Evolutionary conservation across 352 stramenopile species (phyloP), one percentile per base, ranked within the genome.

Genomic region (Pythium sukuiense): DNA sequence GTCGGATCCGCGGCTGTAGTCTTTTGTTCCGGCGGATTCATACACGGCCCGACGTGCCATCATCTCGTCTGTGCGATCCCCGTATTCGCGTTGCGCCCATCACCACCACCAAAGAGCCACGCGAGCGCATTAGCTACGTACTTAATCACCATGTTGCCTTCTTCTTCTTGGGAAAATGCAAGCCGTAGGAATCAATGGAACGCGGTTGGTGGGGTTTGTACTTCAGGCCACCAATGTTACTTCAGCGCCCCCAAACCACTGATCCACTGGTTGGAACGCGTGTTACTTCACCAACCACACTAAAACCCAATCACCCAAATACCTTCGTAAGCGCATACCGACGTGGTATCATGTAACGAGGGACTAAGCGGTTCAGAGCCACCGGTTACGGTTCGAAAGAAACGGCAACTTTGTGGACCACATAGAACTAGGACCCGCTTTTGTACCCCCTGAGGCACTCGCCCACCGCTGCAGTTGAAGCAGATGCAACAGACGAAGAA

Each of bases 81-180:
- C 12, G 7, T 27, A 8, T 20, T 37, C 14, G 48, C 35, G 14
- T 29, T 11, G 37, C 56, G 14, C 13, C 32, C n/a, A 56, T 11
- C 37, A n/a, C 37, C 53, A 27, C 49, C 32, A 29, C 61, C 56
- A 43, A 18, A 13, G 27, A 16, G 18, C 53, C 2, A 59, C 27
- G 7, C 14, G 59, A 37, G 30, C 18, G 13, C 41, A 53, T 57
- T 43, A 46, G 29, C 43, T 63, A 92, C 86, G 76, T 94, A 94
- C 86, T 94, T 94, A 80, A 94, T 94, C 82, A 94, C 86, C 86
- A 94, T 92, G 84, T 90, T 89, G 80, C 82, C 83, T 88, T 54
- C 79, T 83, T 90, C 81, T 91, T 90, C 81, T 93, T 85, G 80
- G 84, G 84, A 92, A 83, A 90, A 85, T 90, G 87, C 87, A 90